These are phyloP conservation scores for Mucor circinelloides DNA, from an alignment of 371 early-diverging fungal species.

Conservation along the genomic window DNA sequence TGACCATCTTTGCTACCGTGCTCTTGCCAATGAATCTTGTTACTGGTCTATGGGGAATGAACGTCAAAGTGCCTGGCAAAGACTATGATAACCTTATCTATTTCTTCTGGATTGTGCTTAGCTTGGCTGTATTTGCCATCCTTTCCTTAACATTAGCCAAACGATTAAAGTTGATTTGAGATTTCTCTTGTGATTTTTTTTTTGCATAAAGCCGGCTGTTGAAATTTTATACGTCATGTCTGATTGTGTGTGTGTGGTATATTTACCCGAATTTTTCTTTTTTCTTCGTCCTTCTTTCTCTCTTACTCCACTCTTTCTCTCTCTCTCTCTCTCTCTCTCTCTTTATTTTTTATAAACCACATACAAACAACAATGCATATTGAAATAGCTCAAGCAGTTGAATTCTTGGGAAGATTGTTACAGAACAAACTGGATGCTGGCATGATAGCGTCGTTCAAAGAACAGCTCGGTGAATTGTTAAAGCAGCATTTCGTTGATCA, in stretches of 20 bases:
- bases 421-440: constrained; percentile 41
- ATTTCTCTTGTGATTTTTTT: not conserved
- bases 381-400: constrained; percentile 60
- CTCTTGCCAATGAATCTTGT: constrained; percentile 92
- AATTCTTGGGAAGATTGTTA: constrained; percentile 53
- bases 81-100: constrained; percentile 50
- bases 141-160: constrained; percentile 28
- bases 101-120: constrained; percentile 47
- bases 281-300: no score
- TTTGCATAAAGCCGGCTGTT: not conserved
- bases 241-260: not conserved
- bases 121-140: constrained; percentile 42
- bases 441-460: constrained; percentile 36
- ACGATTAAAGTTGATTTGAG: constrained; percentile 6
- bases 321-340: constrained; percentile 5
- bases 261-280: constrained; percentile 5
- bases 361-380: constrained; percentile 46
- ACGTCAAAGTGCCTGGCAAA: constrained; percentile 78
- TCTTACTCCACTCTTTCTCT: constrained; percentile 3
- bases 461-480: constrained; percentile 40
- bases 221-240: not conserved
- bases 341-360: not conserved
- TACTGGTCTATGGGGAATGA: constrained; percentile 76
- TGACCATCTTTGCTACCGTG: constrained; percentile 90
- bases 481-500: constrained; percentile 55